These are phyloP conservation scores for Cutaneotrichosporon arboriforme DNA, from an alignment of 1,284 basidiomycete species.

Conservation along the genomic window DNA sequence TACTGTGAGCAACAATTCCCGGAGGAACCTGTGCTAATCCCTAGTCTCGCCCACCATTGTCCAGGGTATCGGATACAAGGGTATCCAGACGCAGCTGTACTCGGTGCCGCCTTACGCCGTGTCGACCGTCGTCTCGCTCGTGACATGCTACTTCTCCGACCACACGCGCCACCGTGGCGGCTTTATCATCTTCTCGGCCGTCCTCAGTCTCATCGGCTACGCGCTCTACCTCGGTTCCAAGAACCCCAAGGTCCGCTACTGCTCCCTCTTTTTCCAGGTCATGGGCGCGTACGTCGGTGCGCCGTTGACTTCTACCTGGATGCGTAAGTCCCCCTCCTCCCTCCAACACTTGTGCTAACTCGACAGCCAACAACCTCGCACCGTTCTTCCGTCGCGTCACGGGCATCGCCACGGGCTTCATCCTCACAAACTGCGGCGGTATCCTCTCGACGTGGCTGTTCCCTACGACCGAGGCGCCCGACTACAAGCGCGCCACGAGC, in stretches of 20 bases:
- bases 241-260: constrained; percentile 33
- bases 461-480: constrained; percentile 49
- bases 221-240: constrained; percentile 31
- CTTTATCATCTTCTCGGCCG: constrained; percentile 32
- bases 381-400: constrained; percentile 57
- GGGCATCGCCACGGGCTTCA: constrained; percentile 55
- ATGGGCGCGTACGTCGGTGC: constrained; percentile 38
- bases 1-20: constrained; percentile 29
- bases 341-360: not conserved
- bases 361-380: constrained; percentile 55
- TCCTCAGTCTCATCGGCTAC: constrained; percentile 34
- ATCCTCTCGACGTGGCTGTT: constrained; percentile 58
- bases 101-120: constrained; percentile 56
- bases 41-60: constrained; percentile 45
- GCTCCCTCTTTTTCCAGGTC: constrained; percentile 41
- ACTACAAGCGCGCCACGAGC: constrained; percentile 48
- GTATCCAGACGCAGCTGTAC: constrained; percentile 42
- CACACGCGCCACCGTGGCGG: constrained; percentile 52
- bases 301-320: constrained; percentile 34
- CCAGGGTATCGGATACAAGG: constrained; percentile 52
- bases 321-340: constrained; percentile 10
- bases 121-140: constrained; percentile 53
- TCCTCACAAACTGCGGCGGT: constrained; percentile 56
- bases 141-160: constrained; percentile 55
- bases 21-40: not conserved